Evolutionary conservation across 2,329 filamentous ascomycete genomes (phyloP).

Genomic region (Penicillium fuscoglaucum): DNA sequence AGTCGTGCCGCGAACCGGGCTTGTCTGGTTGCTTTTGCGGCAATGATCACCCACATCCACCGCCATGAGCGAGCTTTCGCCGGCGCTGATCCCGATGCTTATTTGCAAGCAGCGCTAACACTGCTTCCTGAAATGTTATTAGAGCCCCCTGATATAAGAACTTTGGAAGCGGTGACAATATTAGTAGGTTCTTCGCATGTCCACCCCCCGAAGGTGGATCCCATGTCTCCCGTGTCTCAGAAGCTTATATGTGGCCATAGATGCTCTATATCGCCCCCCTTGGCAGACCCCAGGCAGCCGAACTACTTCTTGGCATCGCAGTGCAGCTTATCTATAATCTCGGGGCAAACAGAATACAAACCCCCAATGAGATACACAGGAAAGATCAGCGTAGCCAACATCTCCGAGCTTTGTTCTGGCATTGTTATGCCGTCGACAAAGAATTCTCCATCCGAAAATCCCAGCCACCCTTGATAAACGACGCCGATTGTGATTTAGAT

Average conservation of each 20-base stretch:
- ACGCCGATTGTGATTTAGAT: slow-evolving; percentile 26
- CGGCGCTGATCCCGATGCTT: slow-evolving; percentile 24
- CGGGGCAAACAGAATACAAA: slow-evolving; percentile 17
- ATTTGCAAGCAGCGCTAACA: slow-evolving; percentile 22
- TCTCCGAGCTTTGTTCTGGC: slow-evolving; percentile 28
- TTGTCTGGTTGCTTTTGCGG: slow-evolving; percentile 27
- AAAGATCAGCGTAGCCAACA: slow-evolving; percentile 16
- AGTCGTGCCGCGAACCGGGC: slow-evolving; percentile 17
- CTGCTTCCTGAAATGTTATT: slow-evolving; percentile 24
- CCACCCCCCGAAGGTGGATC: background rate
- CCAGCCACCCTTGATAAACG: slow-evolving; percentile 24
- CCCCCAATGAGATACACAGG: background rate
- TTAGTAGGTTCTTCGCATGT: slow-evolving; percentile 19
- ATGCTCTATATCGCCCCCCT: slow-evolving; percentile 22
- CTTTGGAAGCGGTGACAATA: slow-evolving; percentile 21
- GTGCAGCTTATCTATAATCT: slow-evolving; percentile 25
- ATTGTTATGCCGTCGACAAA: slow-evolving; percentile 26
- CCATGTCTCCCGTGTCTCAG: background rate
- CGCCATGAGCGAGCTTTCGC: slow-evolving; percentile 23
- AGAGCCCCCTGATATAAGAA: slow-evolving; percentile 21
- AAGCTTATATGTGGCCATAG: slow-evolving; percentile 10
- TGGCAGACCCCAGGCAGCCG: slow-evolving; percentile 24
- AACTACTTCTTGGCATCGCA: slow-evolving; percentile 24
- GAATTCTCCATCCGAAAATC: slow-evolving; percentile 25
- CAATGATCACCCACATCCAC: slow-evolving; percentile 27